Base-by-base conservation (phyloP, 805 yeast genomes). In the Wickerhamiella australiensis region DNA sequence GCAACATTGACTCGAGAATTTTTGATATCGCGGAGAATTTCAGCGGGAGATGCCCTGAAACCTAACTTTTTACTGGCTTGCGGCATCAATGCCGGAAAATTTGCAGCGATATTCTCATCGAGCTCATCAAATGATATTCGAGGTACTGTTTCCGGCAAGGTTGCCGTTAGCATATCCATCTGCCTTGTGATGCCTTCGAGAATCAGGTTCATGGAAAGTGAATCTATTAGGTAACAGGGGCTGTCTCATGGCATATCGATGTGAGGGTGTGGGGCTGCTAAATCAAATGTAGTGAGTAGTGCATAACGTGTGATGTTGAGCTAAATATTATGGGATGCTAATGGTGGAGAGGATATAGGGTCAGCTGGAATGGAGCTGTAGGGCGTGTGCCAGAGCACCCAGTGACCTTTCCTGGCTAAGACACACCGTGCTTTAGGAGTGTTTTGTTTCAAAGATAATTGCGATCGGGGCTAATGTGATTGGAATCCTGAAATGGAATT, bases 1-100 rank as follows among this genome's bases (percentile, higher is more conserved):
- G 68, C 68, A 1, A 65, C 58, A 11, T 53, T 50, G 6, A 59
- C 46, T 9, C 21, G 42, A 9, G 17, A 21, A 3, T 13, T 29
- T 1, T 5, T 2, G 11, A 54, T 43, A 17, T 45, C 23, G 3
- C 21, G 35, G 6, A 57, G 13, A 12, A 57, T 29, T 11, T 41
- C 40, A 2, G 7, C 36, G 4, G 25, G 23, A 15, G 43, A 26
- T 7, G n/a, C n/a, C 7, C 5, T 12, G 20, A 37, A 22, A 3
- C 43, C 49, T 9, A 46, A 17, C 2, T 11, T 5, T 2, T 18
- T 6, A 4, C 42, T 40, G 9, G 42, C 21, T 5, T 20, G 23
- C 36, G 37, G 42, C 11, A 46, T 23, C n/a, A 18, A 13, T 20
- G 43, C 49, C n/a, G 49, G 49, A 15, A 23, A 37, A 31, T 46